These are phyloP conservation scores for Bonia amplexicaulis DNA, from an alignment of 176 grass and related monocot genomes.

Conservation along the genomic window DNA sequence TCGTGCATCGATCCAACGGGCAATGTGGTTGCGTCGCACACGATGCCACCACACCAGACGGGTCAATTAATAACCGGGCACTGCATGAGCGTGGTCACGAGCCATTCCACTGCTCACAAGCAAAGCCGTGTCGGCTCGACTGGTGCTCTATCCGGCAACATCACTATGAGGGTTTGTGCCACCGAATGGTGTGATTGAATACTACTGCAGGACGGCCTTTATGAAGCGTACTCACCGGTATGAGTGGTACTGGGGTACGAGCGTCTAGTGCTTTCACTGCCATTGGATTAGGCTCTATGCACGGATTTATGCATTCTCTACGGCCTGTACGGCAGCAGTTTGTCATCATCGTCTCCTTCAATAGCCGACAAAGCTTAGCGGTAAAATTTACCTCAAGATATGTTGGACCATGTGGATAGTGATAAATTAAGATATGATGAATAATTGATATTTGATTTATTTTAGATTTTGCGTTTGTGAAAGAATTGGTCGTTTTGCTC, in stretches of 20 bases:
- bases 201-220: conserved; percentile 9
- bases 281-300: not conserved
- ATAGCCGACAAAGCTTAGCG: not conserved
- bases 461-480: too few relatives aligned
- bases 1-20: not conserved
- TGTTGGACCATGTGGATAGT: too few relatives aligned
- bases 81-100: not conserved
- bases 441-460: too few relatives aligned
- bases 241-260: not conserved
- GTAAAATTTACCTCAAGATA: not conserved
- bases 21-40: not conserved
- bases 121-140: not conserved
- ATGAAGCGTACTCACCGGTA: conserved; percentile 16
- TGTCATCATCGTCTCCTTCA: not conserved
- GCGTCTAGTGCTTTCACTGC: not conserved
- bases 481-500: too few relatives aligned
- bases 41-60: not conserved
- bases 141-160: not conserved
- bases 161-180: not conserved
- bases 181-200: not conserved
- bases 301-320: not conserved
- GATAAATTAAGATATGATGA: too few relatives aligned
- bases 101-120: not conserved
- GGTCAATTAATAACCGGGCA: conserved; percentile 1
- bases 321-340: conserved; percentile 10